Percentiles rank a stretch among this genome's conserved stretches.
phyloP scores from a whole-genome alignment of 75 land plant species.

The Pinus albicaulis region DNA sequence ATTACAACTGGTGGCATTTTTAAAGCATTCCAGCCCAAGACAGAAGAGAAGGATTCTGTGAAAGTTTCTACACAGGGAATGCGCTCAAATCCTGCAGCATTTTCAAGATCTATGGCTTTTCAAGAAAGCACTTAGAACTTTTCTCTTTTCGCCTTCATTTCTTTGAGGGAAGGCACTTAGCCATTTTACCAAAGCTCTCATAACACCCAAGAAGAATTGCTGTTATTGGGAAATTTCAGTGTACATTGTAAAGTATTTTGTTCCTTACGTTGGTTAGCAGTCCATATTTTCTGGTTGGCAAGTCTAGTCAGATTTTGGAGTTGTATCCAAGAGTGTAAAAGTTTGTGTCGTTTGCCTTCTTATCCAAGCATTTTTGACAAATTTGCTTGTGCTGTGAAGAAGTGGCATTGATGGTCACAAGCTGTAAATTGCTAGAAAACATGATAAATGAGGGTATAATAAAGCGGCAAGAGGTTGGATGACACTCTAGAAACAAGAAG shows the following conservation, averaged over 20 bases:
- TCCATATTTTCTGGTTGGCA: slow-evolving; percentile 8
- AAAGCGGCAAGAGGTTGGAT: slow-evolving; percentile 7
- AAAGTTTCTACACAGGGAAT: slow-evolving; percentile 24
- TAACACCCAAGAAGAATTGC: background rate
- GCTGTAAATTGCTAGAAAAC: background rate
- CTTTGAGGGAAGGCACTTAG: background rate
- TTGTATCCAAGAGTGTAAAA: background rate
- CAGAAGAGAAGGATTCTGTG: slow-evolving; percentile 10
- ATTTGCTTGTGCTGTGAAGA: background rate
- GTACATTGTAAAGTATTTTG: slow-evolving; percentile 3
- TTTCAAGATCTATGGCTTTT: slow-evolving; percentile 38
- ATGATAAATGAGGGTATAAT: slow-evolving; percentile 1
- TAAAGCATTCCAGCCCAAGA: slow-evolving; percentile 34
- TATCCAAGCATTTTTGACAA: background rate
- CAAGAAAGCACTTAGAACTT: slow-evolving; percentile 23
- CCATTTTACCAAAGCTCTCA: slow-evolving; percentile 3
- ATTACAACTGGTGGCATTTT: slow-evolving; percentile 37
- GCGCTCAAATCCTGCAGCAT: slow-evolving; percentile 43
- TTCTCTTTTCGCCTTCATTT: background rate
- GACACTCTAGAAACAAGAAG: slow-evolving; percentile 5
- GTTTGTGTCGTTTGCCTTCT: background rate
- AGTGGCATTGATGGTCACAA: background rate
- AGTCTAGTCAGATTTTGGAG: background rate
- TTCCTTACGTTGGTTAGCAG: background rate
- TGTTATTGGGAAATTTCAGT: background rate